Evolutionary conservation across 2,329 filamentous ascomycete genomes (phyloP), one percentile per base, ranked within the genome.

Genomic region (Whalleya microplaca): DNA sequence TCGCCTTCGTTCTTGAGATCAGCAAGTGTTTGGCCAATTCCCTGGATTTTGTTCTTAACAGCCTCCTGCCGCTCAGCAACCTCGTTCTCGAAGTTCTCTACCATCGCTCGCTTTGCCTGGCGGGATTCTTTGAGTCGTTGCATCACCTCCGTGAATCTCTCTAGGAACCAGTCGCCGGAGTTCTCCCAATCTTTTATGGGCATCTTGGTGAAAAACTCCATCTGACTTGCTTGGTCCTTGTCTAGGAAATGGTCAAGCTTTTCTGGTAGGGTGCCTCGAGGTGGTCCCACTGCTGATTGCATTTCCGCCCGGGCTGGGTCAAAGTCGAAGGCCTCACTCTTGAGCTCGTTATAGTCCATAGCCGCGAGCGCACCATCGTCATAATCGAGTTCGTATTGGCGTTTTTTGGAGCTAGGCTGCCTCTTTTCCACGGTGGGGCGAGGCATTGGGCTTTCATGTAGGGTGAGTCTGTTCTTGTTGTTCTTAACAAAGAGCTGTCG

Each of bases 141-240:
- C 68, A 84, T 76, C 42, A 86, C 71, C 2, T 73, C 73, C 7
- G 76, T 71, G 58, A 86, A 86, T 58, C 78, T 80, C 43, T 78
- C 77, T 20, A 84, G 72, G 53, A 86, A 84, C 84, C 84, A 86
- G 61, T 85, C 82, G 4, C 84, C 84, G 1, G 82, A 78, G 14
- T 78, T 74, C 62, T 86, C 83, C 84, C 84, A 86, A 51, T 86
- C 84, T 16, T 76, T 72, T 14, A 85, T 73, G 1, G 79, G 71
- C 76, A 86, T 80, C 50, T 76, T 75, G 2, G 74, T 76, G 64
- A 86, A 85, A 51, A 86, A 80, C 0, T 81, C 78, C 29, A 69
- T 65, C 47, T 78, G 77, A 8, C 59, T 66, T 18, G 73, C 73
- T 52, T 79, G 75, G 51, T 71, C 72, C 57, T 78, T 78, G 66